Evolutionary conservation across 2,329 filamentous ascomycete genomes (phyloP), one percentile per base, ranked within the genome.

Genomic region (Alternaria viburni): DNA sequence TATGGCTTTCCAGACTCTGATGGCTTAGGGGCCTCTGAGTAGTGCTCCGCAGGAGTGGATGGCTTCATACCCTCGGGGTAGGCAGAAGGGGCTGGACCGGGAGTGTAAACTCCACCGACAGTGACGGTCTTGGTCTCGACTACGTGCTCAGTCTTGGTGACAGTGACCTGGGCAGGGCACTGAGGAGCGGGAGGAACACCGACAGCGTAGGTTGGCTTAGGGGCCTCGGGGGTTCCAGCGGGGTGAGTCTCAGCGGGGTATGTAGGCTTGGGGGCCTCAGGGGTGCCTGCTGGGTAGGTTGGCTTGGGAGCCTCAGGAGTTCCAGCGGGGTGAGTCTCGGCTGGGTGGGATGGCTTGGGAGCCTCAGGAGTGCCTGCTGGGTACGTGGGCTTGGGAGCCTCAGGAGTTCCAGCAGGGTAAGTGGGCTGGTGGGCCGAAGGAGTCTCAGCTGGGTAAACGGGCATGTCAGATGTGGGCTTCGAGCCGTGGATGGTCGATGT

Each of bases 71-170:
- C 49, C 30, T 52, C 49, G 13, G 49, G 49, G 30, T 52, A 41
- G 49, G n/a, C 49, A 25, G 49, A 52, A 44, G 62, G 50, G 60
- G 60, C 10, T 62, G 64, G 28, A 63, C 62, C 49, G 3, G 56
- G 56, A 45, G 56, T 45, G 50, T 62, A 59, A 23, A 19, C 32
- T 15, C 32, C 15, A 17, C 25, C 49, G n/a, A 36, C 25, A 15
- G 56, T 75, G 12, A 77, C 67, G 13, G 75, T 78, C 62, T 75
- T 72, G 26, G 74, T 77, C 69, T 75, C 54, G 17, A 69, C 65
- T 11, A 62, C 61, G 15, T 49, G 55, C 49, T 66, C 61, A 13
- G 69, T 72, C 47, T 72, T 57, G 30, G 70, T 73, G 52, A 74
- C 69, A n/a, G 74, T 77, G n/a, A 66, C 62, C 6, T 67, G 69